phyloP scores from a whole-genome alignment of 2,329 filamentous ascomycete species.

The Neopestalotiopsis rosae region DNA sequence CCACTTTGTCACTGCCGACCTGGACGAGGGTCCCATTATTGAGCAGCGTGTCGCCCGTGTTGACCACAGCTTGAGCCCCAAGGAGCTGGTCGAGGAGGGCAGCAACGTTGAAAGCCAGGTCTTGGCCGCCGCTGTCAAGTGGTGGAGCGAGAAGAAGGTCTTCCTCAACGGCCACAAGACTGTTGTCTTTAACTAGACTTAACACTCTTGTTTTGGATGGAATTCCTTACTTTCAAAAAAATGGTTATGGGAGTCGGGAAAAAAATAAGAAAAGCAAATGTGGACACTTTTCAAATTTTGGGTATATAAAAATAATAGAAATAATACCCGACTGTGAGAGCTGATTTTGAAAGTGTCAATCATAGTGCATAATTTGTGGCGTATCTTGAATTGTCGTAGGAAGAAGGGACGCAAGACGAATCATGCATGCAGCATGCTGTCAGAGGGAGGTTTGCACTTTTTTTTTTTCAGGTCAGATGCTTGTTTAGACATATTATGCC shows the following conservation, averaged over 20 bases:
- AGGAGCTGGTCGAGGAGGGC: conserved; percentile 78
- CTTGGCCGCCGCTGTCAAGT: conserved; percentile 80
- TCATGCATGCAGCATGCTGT: too few species aligned
- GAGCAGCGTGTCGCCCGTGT: conserved; percentile 82
- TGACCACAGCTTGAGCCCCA: conserved; percentile 77
- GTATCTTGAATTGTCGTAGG: too few species aligned
- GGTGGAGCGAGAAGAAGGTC: conserved; percentile 79
- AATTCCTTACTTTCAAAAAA: not conserved
- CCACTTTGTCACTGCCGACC: conserved; percentile 83
- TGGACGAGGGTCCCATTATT: conserved; percentile 88
- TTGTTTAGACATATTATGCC: not conserved
- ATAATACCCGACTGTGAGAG: not conserved
- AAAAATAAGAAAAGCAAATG: not conserved
- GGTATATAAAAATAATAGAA: not conserved
- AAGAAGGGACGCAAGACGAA: too few species aligned
- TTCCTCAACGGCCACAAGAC: conserved; percentile 83
- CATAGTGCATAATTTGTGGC: not conserved
- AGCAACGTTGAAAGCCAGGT: conserved; percentile 87
- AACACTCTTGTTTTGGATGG: not conserved
- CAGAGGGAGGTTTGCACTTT: too few species aligned
- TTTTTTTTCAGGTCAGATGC: too few species aligned
- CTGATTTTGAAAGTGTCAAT: not conserved
- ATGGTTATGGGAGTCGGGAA: not conserved
- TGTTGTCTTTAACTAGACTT: conserved; percentile 67
- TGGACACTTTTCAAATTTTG: not conserved